Base-by-base conservation (phyloP, 805 yeast species). In the Candida arabinofermentans region DNA sequence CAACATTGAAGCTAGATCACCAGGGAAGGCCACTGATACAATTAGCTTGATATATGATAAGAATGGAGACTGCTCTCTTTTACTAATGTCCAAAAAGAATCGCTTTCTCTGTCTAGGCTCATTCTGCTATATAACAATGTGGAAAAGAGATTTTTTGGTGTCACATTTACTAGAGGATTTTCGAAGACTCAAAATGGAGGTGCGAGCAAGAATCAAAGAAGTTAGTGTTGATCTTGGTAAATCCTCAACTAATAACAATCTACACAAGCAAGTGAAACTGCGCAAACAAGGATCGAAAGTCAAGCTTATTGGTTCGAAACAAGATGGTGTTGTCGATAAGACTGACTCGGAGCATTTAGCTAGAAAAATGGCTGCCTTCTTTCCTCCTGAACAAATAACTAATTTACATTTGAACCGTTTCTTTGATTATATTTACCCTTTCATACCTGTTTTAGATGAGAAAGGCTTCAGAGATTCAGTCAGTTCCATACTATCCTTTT, bases 371-470 rank as follows among this genome's bases (percentile, higher is more conserved):
- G 41, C 41, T 8, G n/a, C 34, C 17, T 40, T 41, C 3, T 36
- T 64, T 12, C 67, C 69, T 2, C 41, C 57, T 5, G 57, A 58
- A 39, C 54, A 51, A 22, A 62, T 67, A 0, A 54, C 72, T 3
- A 56, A 69, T 62, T 43, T 54, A n/a, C 62, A 70, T 36, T 44
- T 74, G 8, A 58, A 65, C 19, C 51, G 64, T 31, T 75, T 65
- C 41, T 71, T 74, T 50, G 39, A 41, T 1, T 41, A 54, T 4
- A 54, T 72, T 2, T 71, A 73, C 47, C 77, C 79, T 4, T 70
- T 65, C 38, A 59, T 72, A 46, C 79, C 81, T 0, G 63, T 70
- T 24, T 40, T 74, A 18, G 77, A 74, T 44, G 77, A 73, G 44
- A 29, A 21, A 0, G 46, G 47, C n/a, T 70, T 72, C 40, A 59